phyloP scores from a whole-genome alignment of 2,329 filamentous ascomycete species.

The Fusarium circinatum region DNA sequence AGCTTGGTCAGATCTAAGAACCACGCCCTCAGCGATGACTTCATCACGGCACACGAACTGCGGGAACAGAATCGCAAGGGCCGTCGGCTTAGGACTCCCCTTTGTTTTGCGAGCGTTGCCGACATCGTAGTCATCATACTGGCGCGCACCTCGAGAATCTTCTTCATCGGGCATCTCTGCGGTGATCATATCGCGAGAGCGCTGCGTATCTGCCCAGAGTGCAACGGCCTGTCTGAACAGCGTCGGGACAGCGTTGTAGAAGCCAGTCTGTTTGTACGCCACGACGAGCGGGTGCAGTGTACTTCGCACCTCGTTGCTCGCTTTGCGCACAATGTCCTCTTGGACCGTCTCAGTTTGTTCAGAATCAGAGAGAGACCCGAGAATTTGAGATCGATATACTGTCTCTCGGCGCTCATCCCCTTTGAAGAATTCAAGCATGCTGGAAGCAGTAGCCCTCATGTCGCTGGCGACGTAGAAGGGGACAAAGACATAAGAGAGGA shows the following conservation, averaged over 20 bases:
- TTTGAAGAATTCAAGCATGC: conserved; percentile 40
- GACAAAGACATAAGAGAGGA: conserved; percentile 43
- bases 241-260: conserved; percentile 36
- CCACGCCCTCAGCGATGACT: conserved; percentile 40
- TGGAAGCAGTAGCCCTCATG: conserved; percentile 20
- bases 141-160: conserved; percentile 29
- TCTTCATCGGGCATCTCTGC: conserved; percentile 38
- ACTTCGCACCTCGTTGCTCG: conserved; percentile 39
- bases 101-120: conserved; percentile 16
- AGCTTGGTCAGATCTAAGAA: conserved; percentile 40
- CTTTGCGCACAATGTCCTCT: conserved; percentile 42
- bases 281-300: conserved; percentile 36
- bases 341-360: conserved; percentile 32
- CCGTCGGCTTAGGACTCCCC: background rate
- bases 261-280: conserved; percentile 39
- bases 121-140: conserved; percentile 35
- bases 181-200: conserved; percentile 39
- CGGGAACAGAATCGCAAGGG: conserved; percentile 41
- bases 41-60: conserved; percentile 39
- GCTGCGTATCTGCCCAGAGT: conserved; percentile 42
- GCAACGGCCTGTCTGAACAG: conserved; percentile 41
- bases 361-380: conserved; percentile 32
- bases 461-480: conserved; percentile 43
- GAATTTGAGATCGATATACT: conserved; percentile 45
- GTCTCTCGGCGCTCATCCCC: conserved; percentile 40